Percentiles rank a stretch among this genome's conserved stretches.
phyloP scores from a whole-genome alignment of 257 asterid genomes.

The Nicotiana tabacum region DNA sequence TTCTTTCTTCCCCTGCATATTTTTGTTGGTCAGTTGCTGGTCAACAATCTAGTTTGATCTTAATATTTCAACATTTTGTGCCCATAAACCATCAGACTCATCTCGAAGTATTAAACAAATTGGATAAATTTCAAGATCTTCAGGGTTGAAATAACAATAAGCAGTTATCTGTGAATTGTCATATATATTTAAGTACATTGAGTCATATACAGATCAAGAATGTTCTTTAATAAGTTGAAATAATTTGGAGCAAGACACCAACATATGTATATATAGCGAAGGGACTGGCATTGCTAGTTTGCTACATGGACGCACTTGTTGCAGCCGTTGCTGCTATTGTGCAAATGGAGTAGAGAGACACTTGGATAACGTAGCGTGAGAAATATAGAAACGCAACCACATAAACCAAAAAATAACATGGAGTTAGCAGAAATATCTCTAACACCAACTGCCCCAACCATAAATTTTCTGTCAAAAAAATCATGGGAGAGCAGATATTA shows the following conservation, averaged over 20 bases:
- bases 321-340: background rate
- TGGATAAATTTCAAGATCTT: no score
- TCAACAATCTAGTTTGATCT: no score
- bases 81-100: background rate
- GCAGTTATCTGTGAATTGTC: background rate
- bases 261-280: background rate
- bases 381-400: slow-evolving; percentile 14
- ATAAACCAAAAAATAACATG: background rate
- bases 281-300: background rate
- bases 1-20: background rate
- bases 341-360: background rate
- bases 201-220: background rate
- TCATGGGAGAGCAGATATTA: no score
- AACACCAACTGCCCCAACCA: background rate
- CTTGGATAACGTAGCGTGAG: background rate
- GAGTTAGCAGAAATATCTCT: background rate
- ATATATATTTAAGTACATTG: background rate
- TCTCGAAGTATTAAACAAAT: background rate
- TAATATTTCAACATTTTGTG: no score
- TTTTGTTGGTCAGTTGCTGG: background rate
- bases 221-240: background rate
- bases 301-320: slow-evolving; percentile 15
- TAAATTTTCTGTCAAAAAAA: background rate
- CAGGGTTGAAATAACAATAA: background rate
- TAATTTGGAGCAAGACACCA: background rate